Conservation (phyloP, 495 filamentous ascomycete genomes). For the Tirmania nivea region DNA sequence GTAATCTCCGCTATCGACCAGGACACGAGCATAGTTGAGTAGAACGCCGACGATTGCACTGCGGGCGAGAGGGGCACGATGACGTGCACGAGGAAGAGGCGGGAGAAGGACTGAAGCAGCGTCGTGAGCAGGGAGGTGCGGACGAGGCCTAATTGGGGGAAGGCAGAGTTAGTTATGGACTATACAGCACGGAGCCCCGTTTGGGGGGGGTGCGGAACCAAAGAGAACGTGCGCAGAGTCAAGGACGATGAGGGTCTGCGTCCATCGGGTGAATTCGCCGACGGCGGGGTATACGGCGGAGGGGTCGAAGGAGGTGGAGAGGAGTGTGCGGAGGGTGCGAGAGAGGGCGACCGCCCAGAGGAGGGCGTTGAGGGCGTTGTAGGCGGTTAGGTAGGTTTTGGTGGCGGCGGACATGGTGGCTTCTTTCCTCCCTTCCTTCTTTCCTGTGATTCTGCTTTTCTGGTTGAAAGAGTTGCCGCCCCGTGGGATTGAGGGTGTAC, state of each 20-base stretch:
- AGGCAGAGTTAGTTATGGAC: no score
- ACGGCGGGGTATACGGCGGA: constrained; percentile 27
- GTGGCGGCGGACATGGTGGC: constrained; percentile 17
- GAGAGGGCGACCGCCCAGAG: constrained; percentile 55
- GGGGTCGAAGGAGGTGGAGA: constrained; percentile 20
- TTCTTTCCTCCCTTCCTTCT: no score
- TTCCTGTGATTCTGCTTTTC: no score
- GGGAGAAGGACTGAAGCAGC: constrained; percentile 63
- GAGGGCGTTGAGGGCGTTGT: constrained; percentile 54
- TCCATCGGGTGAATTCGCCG: constrained; percentile 47
- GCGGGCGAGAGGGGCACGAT: constrained; percentile 46
- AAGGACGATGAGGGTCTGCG: constrained; percentile 60
- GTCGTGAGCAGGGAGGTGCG: constrained; percentile 70
- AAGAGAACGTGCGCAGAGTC: constrained; percentile 61
- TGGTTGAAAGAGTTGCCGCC: no score
- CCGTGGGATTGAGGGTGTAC: not conserved
- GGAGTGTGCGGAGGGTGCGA: constrained; percentile 30
- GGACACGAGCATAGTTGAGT: constrained; percentile 51
- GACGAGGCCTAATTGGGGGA: constrained; percentile 41
- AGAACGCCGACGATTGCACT: constrained; percentile 29
- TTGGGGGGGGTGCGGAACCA: constrained; percentile 26
- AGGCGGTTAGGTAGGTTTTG: constrained; percentile 51
- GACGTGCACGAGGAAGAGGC: constrained; percentile 68
- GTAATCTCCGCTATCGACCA: constrained; percentile 77
- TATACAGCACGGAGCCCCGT: no score